These are phyloP conservation scores for Glycine soja DNA, from an alignment of 306 rosid species.

Conservation along the genomic window DNA sequence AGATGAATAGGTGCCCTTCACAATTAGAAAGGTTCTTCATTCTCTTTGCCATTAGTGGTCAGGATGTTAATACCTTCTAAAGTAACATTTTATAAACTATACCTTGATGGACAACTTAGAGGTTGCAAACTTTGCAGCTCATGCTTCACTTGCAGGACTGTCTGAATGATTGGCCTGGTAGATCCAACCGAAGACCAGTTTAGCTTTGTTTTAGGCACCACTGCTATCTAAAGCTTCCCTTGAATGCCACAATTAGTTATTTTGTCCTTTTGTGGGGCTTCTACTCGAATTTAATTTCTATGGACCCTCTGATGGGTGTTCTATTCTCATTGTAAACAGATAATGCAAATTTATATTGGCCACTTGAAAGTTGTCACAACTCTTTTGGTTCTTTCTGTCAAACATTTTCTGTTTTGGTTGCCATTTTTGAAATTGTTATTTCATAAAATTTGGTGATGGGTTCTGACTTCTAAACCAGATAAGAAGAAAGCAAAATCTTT, in stretches of 20 bases:
- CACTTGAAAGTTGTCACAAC: not conserved
- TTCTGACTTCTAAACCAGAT: too few species aligned
- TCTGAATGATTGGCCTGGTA: not conserved
- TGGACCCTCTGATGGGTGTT: not conserved
- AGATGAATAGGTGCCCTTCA: conserved; percentile 22
- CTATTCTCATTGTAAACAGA: not conserved
- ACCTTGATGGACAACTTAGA: not conserved
- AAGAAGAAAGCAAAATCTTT: not conserved
- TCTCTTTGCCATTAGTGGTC: not conserved
- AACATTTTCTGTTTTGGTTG: not conserved
- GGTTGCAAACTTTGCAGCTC: conserved; percentile 15
- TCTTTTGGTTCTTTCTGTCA: not conserved
- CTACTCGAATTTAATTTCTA: not conserved
- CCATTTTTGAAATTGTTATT: too few species aligned
- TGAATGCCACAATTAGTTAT: not conserved
- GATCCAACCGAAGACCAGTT: not conserved
- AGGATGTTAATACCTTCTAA: conserved; percentile 1
- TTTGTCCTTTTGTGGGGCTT: conserved; percentile 1
- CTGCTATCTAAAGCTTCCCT: not conserved
- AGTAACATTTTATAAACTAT: conserved; percentile 1
- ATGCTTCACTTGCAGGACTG: not conserved
- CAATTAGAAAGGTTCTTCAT: not conserved
- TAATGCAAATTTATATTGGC: not conserved
- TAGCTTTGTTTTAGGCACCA: not conserved
- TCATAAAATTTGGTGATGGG: too few species aligned